These are phyloP conservation scores for Isatis tinctoria DNA, from an alignment of 345 rosid species.

Conservation along the genomic window DNA sequence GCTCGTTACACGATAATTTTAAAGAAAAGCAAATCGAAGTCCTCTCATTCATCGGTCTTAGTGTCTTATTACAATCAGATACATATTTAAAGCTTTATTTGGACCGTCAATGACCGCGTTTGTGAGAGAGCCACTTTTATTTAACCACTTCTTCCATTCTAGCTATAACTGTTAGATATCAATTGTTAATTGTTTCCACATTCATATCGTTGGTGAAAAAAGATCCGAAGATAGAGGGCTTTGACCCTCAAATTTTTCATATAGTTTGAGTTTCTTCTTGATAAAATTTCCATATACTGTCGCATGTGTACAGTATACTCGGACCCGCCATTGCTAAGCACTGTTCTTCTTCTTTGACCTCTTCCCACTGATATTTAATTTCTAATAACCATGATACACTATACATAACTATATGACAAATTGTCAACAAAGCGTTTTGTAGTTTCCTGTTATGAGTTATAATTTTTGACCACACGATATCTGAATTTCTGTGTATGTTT, in stretches of 20 bases:
- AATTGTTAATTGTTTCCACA: background rate
- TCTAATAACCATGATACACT: background rate
- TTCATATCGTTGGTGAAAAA: background rate
- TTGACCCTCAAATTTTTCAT: background rate
- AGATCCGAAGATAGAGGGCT: background rate
- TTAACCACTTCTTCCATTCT: background rate
- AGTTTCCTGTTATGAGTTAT: too few relatives aligned
- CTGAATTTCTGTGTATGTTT: background rate
- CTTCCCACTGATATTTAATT: constrained; percentile 10
- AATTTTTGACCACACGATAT: background rate
- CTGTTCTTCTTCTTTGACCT: background rate
- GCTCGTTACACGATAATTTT: background rate
- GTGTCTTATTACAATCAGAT: background rate
- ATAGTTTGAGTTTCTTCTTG: background rate
- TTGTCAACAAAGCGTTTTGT: background rate
- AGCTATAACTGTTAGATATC: background rate
- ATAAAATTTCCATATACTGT: background rate
- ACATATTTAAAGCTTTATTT: background rate
- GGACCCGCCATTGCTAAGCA: background rate
- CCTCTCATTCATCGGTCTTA: background rate
- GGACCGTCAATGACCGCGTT: background rate
- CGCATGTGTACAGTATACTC: background rate
- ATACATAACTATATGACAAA: too few relatives aligned
- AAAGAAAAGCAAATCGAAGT: background rate
- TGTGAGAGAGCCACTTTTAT: background rate